These are phyloP conservation scores for Medicago ruthenica DNA, from an alignment of 306 rosid genomes.

Conservation along the genomic window DNA sequence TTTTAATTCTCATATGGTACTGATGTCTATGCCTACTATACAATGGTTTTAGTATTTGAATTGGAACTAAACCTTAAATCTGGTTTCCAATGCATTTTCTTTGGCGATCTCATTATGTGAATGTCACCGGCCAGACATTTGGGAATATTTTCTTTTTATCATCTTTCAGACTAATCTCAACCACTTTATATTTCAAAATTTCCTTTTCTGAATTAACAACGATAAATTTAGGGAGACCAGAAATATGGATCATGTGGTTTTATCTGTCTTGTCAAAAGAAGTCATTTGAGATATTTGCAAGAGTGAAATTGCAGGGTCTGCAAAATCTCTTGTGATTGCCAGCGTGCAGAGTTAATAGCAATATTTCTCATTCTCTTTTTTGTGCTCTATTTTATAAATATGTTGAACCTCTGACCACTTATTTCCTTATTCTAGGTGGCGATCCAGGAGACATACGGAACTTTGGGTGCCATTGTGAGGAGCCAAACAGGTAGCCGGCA, in stretches of 20 bases:
- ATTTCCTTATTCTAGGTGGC: slow-evolving; percentile 72
- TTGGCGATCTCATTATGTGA: not conserved
- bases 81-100: not conserved
- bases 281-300: too few relatives aligned
- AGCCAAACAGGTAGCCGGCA: slow-evolving; percentile 95
- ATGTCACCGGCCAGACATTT: too few relatives aligned
- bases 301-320: too few relatives aligned
- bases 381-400: slow-evolving; percentile 40
- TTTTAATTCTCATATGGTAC: not conserved
- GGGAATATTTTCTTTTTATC: too few relatives aligned
- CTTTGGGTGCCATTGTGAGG: slow-evolving; percentile 97
- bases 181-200: not conserved
- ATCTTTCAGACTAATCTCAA: too few relatives aligned
- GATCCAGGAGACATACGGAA: slow-evolving; percentile 91
- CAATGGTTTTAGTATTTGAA: not conserved
- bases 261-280: not conserved
- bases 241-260: not conserved
- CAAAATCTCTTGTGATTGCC: too few relatives aligned
- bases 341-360: too few relatives aligned
- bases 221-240: slow-evolving; percentile 4
- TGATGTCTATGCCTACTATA: slow-evolving; percentile 7
- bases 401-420: slow-evolving; percentile 30
- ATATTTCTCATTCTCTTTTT: too few relatives aligned
- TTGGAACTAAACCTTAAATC: slow-evolving; percentile 12
- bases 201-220: not conserved